Conservation (phyloP, 257 asterid species). For the Henckelia pumila region DNA sequence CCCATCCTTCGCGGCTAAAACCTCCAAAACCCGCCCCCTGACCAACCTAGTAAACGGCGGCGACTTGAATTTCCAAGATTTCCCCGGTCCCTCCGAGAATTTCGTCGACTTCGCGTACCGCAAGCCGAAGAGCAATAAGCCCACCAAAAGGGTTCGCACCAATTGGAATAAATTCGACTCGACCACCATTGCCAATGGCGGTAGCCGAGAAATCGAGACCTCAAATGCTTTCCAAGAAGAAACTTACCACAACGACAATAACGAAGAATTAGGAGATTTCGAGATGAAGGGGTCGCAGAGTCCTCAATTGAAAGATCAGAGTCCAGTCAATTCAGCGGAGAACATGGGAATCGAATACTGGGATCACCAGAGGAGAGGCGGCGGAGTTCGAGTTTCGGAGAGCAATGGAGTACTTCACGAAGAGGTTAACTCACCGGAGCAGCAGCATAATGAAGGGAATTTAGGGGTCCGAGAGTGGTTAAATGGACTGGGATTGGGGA, state of each 20-base stretch:
- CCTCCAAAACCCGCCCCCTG: conserved; percentile 83
- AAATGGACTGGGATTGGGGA: conserved; percentile 67
- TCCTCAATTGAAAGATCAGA: conserved; percentile 54
- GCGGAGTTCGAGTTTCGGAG: conserved; percentile 50
- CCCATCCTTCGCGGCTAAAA: conserved; percentile 68
- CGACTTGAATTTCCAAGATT: conserved; percentile 40
- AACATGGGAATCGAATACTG: conserved; percentile 79
- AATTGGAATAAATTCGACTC: conserved; percentile 73
- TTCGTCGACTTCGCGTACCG: conserved; percentile 43
- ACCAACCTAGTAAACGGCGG: conserved; percentile 81
- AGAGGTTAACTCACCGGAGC: conserved; percentile 55
- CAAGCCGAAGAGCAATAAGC: conserved; percentile 61
- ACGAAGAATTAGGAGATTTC: conserved; percentile 51
- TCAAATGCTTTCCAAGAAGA: conserved; percentile 38
- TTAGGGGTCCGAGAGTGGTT: conserved; percentile 81
- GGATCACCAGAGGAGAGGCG: conserved; percentile 62
- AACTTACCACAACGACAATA: conserved; percentile 35
- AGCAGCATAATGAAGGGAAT: conserved; percentile 39
- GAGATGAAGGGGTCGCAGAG: conserved; percentile 64
- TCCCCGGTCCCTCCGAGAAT: conserved; percentile 37
- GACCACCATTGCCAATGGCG: conserved; percentile 32
- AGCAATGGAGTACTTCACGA: conserved; percentile 49
- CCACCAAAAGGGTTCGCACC: conserved; percentile 69
- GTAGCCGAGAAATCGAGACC: conserved; percentile 35
- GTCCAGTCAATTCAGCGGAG: conserved; percentile 70